Evolutionary conservation across 2,329 filamentous ascomycete species (phyloP).

Genomic region (Aspergillus puulaauensis): DNA sequence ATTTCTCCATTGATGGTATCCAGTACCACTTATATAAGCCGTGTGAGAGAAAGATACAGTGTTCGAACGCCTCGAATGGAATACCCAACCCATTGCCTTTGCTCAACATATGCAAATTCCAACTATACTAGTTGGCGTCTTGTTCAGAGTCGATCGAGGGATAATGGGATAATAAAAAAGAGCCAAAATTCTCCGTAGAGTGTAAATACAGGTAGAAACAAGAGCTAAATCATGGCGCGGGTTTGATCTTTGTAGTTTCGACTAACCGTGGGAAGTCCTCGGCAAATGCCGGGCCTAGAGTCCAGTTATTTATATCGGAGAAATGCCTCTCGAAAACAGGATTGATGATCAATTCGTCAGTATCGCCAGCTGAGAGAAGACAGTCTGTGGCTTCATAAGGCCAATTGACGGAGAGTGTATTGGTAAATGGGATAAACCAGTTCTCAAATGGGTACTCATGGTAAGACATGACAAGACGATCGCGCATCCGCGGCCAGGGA

Average conservation of each 20-base stretch:
- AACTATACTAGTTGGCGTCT: not conserved
- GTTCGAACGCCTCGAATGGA: not conserved
- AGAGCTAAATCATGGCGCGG: slow-evolving; percentile 2
- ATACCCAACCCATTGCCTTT: not conserved
- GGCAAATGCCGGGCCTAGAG: slow-evolving; percentile 68
- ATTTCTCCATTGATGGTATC: not conserved
- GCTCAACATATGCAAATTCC: not conserved
- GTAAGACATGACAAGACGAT: slow-evolving; percentile 58
- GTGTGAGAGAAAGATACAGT: not conserved
- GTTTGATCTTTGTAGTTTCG: slow-evolving; percentile 40
- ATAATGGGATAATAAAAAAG: not conserved
- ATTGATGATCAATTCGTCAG: slow-evolving; percentile 73
- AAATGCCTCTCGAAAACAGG: slow-evolving; percentile 83
- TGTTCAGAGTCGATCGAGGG: not conserved
- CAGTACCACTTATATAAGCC: not conserved
- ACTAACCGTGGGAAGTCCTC: slow-evolving; percentile 61
- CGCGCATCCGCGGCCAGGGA: slow-evolving; percentile 76
- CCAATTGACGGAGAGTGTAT: slow-evolving; percentile 77
- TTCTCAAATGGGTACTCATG: slow-evolving; percentile 68
- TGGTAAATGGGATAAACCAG: slow-evolving; percentile 81
- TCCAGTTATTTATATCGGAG: slow-evolving; percentile 76
- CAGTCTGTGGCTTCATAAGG: slow-evolving; percentile 73
- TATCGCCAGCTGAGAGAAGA: slow-evolving; percentile 54
- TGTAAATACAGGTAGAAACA: not conserved
- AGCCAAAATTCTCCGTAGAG: not conserved